Conservation (phyloP, 2,329 filamentous ascomycete species). For the Colletotrichum somersetense region DNA sequence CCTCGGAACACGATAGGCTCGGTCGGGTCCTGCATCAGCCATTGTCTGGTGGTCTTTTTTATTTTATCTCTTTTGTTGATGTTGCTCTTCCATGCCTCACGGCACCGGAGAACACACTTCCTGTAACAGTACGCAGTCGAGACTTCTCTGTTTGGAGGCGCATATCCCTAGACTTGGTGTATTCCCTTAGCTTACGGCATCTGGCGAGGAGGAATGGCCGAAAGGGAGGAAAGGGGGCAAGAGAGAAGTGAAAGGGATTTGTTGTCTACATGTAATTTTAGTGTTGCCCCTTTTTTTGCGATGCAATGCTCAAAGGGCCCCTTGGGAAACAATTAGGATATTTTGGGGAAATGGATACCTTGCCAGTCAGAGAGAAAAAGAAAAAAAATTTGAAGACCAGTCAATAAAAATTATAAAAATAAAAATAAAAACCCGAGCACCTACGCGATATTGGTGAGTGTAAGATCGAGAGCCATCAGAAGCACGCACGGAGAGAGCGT, state of each 20-base stretch:
- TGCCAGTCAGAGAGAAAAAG: conserved; percentile 12
- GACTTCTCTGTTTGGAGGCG: conserved; percentile 27
- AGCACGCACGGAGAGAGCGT: no score
- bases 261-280: conserved; percentile 41
- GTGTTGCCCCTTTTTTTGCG: conserved; percentile 18
- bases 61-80: not conserved
- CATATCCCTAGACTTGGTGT: conserved; percentile 24
- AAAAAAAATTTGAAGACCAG: not conserved
- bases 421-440: not conserved
- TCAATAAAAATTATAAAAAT: not conserved
- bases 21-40: not conserved
- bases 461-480: not conserved
- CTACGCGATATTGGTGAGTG: not conserved
- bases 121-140: conserved; percentile 40
- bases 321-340: conserved; percentile 23
- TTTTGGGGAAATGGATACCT: conserved; percentile 30
- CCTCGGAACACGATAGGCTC: conserved; percentile 30
- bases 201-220: not conserved
- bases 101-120: conserved; percentile 12
- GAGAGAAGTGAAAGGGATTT: not conserved
- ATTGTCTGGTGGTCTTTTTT: not conserved
- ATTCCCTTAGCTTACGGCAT: not conserved
- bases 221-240: not conserved
- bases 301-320: conserved; percentile 3
- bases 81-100: conserved; percentile 2